phyloP scores from a whole-genome alignment of 169 alveolate species.

The Cryptosporidium bovis region DNA sequence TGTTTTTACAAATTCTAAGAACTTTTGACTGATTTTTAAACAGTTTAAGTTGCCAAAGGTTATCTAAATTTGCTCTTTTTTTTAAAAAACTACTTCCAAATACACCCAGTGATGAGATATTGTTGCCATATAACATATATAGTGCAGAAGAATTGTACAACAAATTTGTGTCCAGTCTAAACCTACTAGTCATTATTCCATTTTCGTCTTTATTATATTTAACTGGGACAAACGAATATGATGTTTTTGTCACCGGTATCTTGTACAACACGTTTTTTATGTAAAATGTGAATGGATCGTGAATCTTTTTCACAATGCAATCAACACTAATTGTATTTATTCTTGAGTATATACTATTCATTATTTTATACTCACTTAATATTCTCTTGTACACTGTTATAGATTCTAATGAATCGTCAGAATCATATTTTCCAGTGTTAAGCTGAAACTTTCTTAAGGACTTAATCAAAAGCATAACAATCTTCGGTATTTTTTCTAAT shows the following conservation, averaged over 20 bases:
- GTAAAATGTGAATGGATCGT: conserved; percentile 48
- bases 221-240: conserved; percentile 36
- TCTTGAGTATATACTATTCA: neutral
- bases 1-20: conserved; percentile 1
- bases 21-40: conserved; percentile 14
- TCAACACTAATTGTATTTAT: conserved; percentile 3
- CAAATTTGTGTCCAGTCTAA: neutral
- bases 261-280: conserved; percentile 1
- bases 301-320: neutral
- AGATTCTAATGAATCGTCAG: conserved; percentile 18
- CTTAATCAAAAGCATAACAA: conserved; percentile 27
- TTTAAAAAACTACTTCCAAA: conserved; percentile 50
- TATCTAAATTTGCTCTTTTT: conserved; percentile 25
- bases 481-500: conserved; percentile 30
- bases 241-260: conserved; percentile 1
- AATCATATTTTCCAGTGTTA: conserved; percentile 5
- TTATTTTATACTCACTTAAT: neutral
- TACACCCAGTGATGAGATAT: conserved; percentile 39
- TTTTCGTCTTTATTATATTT: neutral
- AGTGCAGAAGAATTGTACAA: neutral
- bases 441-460: conserved; percentile 39
- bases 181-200: neutral
- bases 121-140: conserved; percentile 44
- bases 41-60: conserved; percentile 3
- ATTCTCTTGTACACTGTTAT: conserved; percentile 12